These are phyloP conservation scores for Alternaria arbusti DNA, from an alignment of 2,329 filamentous ascomycete species.

Conservation along the genomic window DNA sequence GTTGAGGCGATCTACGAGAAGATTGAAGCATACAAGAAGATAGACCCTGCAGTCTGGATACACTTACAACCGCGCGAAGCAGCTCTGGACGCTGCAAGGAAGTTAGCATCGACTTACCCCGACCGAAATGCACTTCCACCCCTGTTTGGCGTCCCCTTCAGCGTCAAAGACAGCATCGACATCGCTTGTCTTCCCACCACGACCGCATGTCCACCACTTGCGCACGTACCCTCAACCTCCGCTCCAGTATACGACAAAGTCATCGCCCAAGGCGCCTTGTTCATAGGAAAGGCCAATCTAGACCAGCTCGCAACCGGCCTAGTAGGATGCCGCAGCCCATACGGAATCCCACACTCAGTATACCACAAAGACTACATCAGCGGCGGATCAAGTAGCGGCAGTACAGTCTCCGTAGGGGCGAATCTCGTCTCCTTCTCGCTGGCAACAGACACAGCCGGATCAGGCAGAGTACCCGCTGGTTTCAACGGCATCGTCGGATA, in stretches of 20 bases:
- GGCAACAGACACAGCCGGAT: slow-evolving; percentile 63
- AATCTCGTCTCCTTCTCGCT: slow-evolving; percentile 63
- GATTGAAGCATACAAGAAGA: slow-evolving; percentile 56
- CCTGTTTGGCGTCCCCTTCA: slow-evolving; percentile 64
- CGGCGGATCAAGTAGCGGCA: slow-evolving; percentile 65
- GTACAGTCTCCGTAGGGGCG: slow-evolving; percentile 61
- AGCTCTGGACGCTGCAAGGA: slow-evolving; percentile 50
- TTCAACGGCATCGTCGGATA: slow-evolving; percentile 63
- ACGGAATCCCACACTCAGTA: slow-evolving; percentile 62
- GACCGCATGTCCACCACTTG: slow-evolving; percentile 58
- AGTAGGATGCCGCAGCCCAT: slow-evolving; percentile 64
- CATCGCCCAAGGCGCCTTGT: slow-evolving; percentile 60
- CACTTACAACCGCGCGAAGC: slow-evolving; percentile 50
- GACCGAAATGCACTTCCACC: slow-evolving; percentile 52
- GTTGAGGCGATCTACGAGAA: slow-evolving; percentile 54
- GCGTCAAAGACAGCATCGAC: slow-evolving; percentile 64
- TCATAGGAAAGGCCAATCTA: slow-evolving; percentile 67
- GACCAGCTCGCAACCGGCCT: slow-evolving; percentile 69
- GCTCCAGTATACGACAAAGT: slow-evolving; percentile 60
- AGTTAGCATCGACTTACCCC: slow-evolving; percentile 51
- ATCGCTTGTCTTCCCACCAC: slow-evolving; percentile 59
- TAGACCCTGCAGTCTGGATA: slow-evolving; percentile 62
- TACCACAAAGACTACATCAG: slow-evolving; percentile 59
- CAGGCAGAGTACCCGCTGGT: slow-evolving; percentile 60
- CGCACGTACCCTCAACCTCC: slow-evolving; percentile 56